A percentile compares a stretch with the other conserved stretches of the same genome.
Conservation (phyloP, 176 grass and related monocot species). For the Hyparrhenia diplandra region DNA sequence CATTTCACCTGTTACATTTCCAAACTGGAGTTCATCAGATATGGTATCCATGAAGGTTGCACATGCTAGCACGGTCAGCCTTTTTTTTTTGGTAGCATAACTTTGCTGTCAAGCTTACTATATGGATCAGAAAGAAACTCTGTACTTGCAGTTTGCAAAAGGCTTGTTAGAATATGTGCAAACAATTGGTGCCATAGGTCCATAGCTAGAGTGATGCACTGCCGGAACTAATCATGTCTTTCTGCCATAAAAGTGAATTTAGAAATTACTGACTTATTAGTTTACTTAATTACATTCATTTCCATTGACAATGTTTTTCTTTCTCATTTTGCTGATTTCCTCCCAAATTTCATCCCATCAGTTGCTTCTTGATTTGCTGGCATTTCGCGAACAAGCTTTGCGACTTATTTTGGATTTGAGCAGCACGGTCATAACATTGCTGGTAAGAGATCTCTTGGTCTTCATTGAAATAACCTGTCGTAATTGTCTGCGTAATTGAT, state of each 20-base stretch:
- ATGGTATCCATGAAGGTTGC: not conserved
- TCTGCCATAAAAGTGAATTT: slow-evolving; percentile 6
- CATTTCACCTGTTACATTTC: not conserved
- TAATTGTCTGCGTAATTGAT: slow-evolving; percentile 20
- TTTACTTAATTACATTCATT: not conserved
- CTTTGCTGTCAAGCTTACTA: not conserved
- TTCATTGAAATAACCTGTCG: not conserved
- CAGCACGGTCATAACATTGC: slow-evolving; percentile 96
- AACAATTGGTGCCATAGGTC: not conserved
- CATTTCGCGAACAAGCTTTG: slow-evolving; percentile 92
- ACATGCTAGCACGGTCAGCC: not conserved
- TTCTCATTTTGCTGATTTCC: slow-evolving; percentile 17
- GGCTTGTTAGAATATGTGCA: slow-evolving; percentile 1
- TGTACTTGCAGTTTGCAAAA: too few species aligned
- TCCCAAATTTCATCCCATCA: slow-evolving; percentile 23
- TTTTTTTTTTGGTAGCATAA: slow-evolving; percentile 6
- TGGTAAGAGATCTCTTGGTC: slow-evolving; percentile 50
- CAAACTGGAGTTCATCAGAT: slow-evolving; percentile 3
- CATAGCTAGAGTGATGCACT: not conserved
- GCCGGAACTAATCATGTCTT: not conserved
- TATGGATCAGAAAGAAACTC: not conserved
- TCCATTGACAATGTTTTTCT: not conserved
- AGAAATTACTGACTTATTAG: not conserved
- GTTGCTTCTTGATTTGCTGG: slow-evolving; percentile 97
- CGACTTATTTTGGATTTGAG: slow-evolving; percentile 96